A percentile compares a stretch with the other conserved stretches of the same genome.
phyloP scores from a whole-genome alignment of 257 asterid species.

The Galeopsis tetrahit region DNA sequence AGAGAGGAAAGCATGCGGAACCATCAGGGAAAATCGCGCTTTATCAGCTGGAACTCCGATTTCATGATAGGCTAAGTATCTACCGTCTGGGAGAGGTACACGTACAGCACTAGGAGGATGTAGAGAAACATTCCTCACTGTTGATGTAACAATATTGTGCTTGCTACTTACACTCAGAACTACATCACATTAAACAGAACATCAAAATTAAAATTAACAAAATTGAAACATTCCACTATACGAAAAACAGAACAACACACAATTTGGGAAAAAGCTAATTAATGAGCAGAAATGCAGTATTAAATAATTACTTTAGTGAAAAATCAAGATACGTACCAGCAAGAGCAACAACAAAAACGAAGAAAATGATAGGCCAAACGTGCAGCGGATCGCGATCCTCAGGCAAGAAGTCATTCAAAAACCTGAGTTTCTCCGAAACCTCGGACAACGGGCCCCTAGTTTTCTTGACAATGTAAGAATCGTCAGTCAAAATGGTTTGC shows the following conservation, averaged over 20 bases:
- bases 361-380: constrained; percentile 72
- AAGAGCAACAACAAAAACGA: constrained; percentile 68
- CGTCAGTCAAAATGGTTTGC: constrained; percentile 75
- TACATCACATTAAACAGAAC: constrained; percentile 36
- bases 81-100: constrained; percentile 71
- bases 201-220: background rate
- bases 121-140: constrained; percentile 52
- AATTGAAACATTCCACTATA: background rate
- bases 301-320: background rate
- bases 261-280: background rate
- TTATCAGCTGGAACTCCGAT: constrained; percentile 68
- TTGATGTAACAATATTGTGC: constrained; percentile 38
- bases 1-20: constrained; percentile 74
- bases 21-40: constrained; percentile 65
- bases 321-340: constrained; percentile 53
- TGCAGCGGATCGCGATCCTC: constrained; percentile 90
- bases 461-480: constrained; percentile 76
- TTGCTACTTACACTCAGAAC: constrained; percentile 56
- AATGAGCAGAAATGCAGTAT: constrained; percentile 5
- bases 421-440: constrained; percentile 62
- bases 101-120: constrained; percentile 81
- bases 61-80: constrained; percentile 78
- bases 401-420: constrained; percentile 76
- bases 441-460: constrained; percentile 55
- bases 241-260: background rate